Evolutionary conservation across 2,329 filamentous ascomycete species (phyloP), one percentile per base, ranked within the genome.

Genomic region (Byssochlamys sp.): DNA sequence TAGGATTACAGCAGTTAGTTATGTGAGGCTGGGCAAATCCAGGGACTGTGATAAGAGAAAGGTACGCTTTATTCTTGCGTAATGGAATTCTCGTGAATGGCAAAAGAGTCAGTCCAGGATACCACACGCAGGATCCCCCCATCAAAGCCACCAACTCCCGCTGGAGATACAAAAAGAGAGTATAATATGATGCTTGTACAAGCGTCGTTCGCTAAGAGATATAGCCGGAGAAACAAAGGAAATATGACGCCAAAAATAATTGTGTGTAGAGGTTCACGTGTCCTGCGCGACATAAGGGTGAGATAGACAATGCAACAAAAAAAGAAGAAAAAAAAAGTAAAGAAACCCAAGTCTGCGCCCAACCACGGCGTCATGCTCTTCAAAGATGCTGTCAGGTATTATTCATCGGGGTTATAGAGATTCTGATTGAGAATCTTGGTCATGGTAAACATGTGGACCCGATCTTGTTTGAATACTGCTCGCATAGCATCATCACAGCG

Each of bases 401-500:
- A 84, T 71, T 94, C 90, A 55, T 92, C 90, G 53, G 89, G 81
- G 2, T 88, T 89, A 69, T 95, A 96, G 45, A 97, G 80, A 68
- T 97, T 92, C 70, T 88, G 86, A 61, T 89, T 90, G 10, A 97
- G 84, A 14, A 96, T 84, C 79, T 96, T 96, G 79, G 96, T 97
- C 92, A 99, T 97, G 65, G 90, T 91, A 74, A 99, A 99, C 94
- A 99, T 99, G 75, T 97, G 90, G 54, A 99, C 88, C 67, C 84
- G 89, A 67, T 91, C 84, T 68, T 88, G 83, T 73, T 95, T 95
- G 78, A 99, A 99, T 6, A 99, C 88, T 5, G 88, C 88, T 60
- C 89, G 86, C 87, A 99, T 88, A 65, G 84, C 85, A 26, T 95
- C 90, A 73, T 99, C 94, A 75, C 94, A 99, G 28, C 84, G 79